phyloP scores from a whole-genome alignment of 2,329 filamentous ascomycete genomes.

The Trichoderma sp. region DNA sequence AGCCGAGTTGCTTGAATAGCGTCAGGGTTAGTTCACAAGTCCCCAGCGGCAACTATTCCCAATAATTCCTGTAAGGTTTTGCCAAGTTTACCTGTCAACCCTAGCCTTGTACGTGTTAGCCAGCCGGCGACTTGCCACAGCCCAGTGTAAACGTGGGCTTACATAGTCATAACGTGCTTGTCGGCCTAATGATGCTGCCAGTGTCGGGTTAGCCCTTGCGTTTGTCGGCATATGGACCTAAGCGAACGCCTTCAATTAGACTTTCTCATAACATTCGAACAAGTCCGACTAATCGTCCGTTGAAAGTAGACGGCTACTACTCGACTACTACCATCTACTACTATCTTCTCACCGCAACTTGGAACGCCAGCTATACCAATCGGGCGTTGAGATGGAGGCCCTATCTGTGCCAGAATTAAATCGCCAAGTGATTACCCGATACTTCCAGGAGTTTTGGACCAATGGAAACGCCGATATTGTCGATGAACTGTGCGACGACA shows the following conservation, averaged over 20 bases:
- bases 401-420: conserved; percentile 14
- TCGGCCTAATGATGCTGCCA: background rate
- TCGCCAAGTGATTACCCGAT: conserved; percentile 14
- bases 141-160: background rate
- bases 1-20: background rate
- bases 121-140: background rate
- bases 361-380: background rate
- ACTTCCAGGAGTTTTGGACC: conserved; percentile 30
- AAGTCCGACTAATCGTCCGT: background rate
- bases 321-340: background rate
- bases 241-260: background rate
- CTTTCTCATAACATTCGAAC: conserved; percentile 3
- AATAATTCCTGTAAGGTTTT: background rate
- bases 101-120: background rate
- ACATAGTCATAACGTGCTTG: background rate
- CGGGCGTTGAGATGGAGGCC: background rate
- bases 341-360: background rate
- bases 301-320: background rate
- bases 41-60: background rate
- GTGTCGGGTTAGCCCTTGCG: background rate
- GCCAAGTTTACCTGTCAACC: background rate
- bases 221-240: background rate
- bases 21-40: conserved; percentile 8
- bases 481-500: conserved; percentile 29
- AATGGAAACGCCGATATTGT: conserved; percentile 29